A percentile compares a stretch with the other conserved stretches of the same genome.
Conservation (phyloP, 2,329 filamentous ascomycete species). For the Aspergillus sclerotialis region DNA sequence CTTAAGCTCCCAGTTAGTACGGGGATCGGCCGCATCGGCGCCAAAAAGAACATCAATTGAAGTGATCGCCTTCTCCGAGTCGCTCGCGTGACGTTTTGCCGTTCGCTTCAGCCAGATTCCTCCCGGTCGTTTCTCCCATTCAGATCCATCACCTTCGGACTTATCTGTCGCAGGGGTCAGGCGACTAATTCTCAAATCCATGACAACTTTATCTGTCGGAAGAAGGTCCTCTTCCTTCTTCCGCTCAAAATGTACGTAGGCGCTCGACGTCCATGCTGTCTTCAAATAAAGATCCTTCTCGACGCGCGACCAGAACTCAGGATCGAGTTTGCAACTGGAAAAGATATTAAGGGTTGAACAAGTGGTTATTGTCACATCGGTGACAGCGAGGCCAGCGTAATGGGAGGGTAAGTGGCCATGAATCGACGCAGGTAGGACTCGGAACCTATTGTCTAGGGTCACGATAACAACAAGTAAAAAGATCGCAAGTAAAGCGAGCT, state of each 20-base stretch:
- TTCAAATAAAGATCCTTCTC: slow-evolving; percentile 85
- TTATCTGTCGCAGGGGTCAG: slow-evolving; percentile 59
- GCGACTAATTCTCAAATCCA: slow-evolving; percentile 70
- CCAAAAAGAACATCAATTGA: slow-evolving; percentile 83
- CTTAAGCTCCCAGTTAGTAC: slow-evolving; percentile 74
- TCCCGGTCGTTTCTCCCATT: slow-evolving; percentile 70
- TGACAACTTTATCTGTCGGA: slow-evolving; percentile 66
- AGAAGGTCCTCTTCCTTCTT: slow-evolving; percentile 80
- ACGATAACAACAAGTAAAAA: slow-evolving; percentile 66
- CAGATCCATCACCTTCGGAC: slow-evolving; percentile 49
- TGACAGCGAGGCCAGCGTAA: slow-evolving; percentile 76
- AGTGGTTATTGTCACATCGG: slow-evolving; percentile 70
- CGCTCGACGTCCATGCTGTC: slow-evolving; percentile 64
- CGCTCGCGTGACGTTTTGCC: slow-evolving; percentile 63
- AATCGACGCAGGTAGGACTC: slow-evolving; percentile 75
- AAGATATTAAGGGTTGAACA: slow-evolving; percentile 71
- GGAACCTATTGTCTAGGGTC: slow-evolving; percentile 81
- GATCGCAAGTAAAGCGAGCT: slow-evolving; percentile 61
- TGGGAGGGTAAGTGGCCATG: slow-evolving; percentile 83
- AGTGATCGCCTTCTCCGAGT: slow-evolving; percentile 68
- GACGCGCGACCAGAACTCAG: slow-evolving; percentile 69
- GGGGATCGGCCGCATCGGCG: slow-evolving; percentile 82
- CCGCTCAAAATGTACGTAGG: slow-evolving; percentile 73
- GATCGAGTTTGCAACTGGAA: slow-evolving; percentile 68
- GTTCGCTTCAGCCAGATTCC: slow-evolving; percentile 80